Evolutionary conservation across 441 rosid genomes (phyloP), one percentile per base, ranked within the genome.

Genomic region (Metrosideros polymorpha): DNA sequence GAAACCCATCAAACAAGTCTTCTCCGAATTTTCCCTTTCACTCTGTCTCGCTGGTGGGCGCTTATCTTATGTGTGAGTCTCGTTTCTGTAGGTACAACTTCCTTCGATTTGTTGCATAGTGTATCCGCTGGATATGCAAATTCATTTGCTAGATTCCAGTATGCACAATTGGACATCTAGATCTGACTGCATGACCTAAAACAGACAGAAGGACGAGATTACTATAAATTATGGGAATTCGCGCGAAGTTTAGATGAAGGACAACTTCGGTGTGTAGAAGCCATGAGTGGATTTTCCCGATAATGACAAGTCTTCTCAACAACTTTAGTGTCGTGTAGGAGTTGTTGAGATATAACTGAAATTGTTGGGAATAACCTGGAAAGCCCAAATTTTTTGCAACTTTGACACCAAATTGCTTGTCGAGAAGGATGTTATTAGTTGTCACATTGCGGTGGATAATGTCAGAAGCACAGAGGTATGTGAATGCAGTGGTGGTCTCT

Each of bases 341-440:
- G 93, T 93, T 9, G 98, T 95, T 54, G 98, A 94, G 42, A 95
- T 87, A 85, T 93, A 95, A 15, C 94, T 92, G 30, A 89, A 96
- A 87, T 94, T 92, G 32, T 10, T 87, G 0, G 96, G 87, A 88
- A 90, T 91, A 94, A 39, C 83, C 96, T 89, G 0, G 98, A 95
- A 63, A 95, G 90, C 15, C 96, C 96, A 42, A 97, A 95, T 89
- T 95, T n/a, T n/a, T 97, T 7, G 95, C 98, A 1, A 95, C 94
- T 89, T 95, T 94, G 85, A 95, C 96, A 27, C 88, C 22, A 52
- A 91, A 95, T 35, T 92, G 91, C 47, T 71, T 86, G 89, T 95
- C 93, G 5, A 95, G 94, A 83, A 95, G 95, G 86, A 95, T 94
- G 92, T 94, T 94, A 83, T 89, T 86, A n/a, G 96, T 94, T 85